Evolutionary conservation across 257 asterid genomes (phyloP).

Genomic region (Solanum habrochaites): DNA sequence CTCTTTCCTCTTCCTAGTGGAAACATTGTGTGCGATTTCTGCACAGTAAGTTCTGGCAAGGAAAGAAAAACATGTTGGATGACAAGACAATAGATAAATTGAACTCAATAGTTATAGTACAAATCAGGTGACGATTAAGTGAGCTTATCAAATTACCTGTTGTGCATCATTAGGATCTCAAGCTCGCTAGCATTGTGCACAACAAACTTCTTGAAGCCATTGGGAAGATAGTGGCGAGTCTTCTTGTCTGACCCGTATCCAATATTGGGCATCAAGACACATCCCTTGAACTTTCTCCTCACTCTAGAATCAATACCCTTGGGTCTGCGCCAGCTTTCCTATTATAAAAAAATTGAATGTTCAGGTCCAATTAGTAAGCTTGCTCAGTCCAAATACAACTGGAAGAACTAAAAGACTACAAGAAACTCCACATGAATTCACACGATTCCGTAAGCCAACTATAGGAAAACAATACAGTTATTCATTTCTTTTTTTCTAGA

Average conservation of each 20-base stretch:
- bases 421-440: neutral
- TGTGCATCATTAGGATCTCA: constrained; percentile 73
- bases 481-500: neutral
- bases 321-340: constrained; percentile 72
- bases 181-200: constrained; percentile 30
- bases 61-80: neutral
- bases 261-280: neutral
- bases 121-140: accelerated
- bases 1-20: constrained; percentile 60
- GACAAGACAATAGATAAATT: neutral
- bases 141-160: constrained; percentile 20
- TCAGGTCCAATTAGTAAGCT: neutral
- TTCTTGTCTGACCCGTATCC: neutral
- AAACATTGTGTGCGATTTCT: constrained; percentile 61
- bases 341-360: neutral
- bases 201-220: neutral
- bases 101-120: no score
- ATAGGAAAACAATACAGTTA: no score
- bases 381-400: neutral
- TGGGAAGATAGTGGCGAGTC: constrained; percentile 1
- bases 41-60: constrained; percentile 52
- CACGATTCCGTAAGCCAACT: neutral
- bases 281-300: constrained; percentile 1
- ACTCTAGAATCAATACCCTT: constrained; percentile 67
- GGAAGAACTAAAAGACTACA: neutral